Percentiles rank a stretch among this genome's conserved stretches.
Evolutionary conservation across 306 rosid genomes (phyloP).

Genomic region (Prinsepia uniflora): DNA sequence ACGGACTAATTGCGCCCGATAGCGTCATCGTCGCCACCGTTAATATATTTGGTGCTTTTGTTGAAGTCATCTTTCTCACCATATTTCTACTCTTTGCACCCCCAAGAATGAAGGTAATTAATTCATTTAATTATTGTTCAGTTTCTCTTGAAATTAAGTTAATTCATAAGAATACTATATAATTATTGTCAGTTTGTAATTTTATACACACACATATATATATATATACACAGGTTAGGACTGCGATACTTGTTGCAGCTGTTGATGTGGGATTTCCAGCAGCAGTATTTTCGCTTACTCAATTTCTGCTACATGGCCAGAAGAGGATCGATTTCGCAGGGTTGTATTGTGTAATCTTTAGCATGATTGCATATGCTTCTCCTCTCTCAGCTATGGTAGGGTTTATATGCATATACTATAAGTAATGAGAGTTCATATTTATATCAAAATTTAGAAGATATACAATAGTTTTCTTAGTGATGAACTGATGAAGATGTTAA

Average conservation of each 20-base stretch:
- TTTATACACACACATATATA: no score
- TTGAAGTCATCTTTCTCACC: constrained; percentile 27
- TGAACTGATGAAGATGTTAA: not conserved
- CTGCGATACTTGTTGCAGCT: constrained; percentile 26
- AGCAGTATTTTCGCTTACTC: constrained; percentile 25
- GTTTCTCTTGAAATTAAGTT: not conserved
- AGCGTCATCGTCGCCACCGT: constrained; percentile 29
- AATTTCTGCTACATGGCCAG: constrained; percentile 21
- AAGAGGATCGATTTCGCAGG: constrained; percentile 30
- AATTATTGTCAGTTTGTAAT: no score
- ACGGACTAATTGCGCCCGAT: constrained; percentile 27
- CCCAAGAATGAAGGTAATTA: constrained; percentile 35
- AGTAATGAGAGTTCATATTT: no score
- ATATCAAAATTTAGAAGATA: no score
- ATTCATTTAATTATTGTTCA: no score
- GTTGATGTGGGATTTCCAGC: constrained; percentile 31
- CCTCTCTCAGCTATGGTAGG: constrained; percentile 40
- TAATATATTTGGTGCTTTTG: constrained; percentile 29
- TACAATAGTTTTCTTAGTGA: not conserved
- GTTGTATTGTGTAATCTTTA: constrained; percentile 19
- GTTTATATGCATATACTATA: no score
- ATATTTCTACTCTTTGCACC: constrained; percentile 31
- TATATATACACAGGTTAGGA: constrained; percentile 16
- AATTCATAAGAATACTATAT: no score
- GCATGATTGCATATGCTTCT: constrained; percentile 36